Evolutionary conservation across 192 early-diverging fungal species (phyloP), one percentile per base, ranked within the genome.

Genomic region (Rhizophagus sp.): DNA sequence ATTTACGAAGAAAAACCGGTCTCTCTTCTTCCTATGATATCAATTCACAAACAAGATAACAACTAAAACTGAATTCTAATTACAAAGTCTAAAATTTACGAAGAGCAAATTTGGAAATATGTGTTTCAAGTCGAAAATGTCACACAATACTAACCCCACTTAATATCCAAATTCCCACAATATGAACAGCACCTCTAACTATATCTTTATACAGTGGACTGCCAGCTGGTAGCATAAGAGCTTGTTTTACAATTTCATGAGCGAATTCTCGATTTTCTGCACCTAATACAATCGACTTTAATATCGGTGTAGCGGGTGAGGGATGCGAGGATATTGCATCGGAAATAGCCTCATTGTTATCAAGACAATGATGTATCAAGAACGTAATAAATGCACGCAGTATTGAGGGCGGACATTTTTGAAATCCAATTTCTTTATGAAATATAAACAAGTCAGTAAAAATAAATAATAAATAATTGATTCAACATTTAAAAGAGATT

Each of bases 161-260:
- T 12, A 92, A 80, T 63, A 87, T 87, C 93, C 93, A 95, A 2
- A 87, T 86, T 7, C 91, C 87, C 7, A 95, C 73, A 39, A 95
- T 88, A 71, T 88, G 91, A 57, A 94, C 80, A 11, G 91, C 91
- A 24, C 90, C 88, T 11, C 91, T 82, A 0, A 87, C 87, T 47
- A 94, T 90, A 57, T 94, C 91, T 83, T 88, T 87, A 79, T 92
- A 90, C 33, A 87, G 75, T 0, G 82, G 76, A 62, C 87, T 88
- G 24, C 81, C 85, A 66, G 82, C 85, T 10, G 94, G 94, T 19
- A 93, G 36, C 57, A 91, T 75, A n/a, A 96, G 78, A 6, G 88
- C 84, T 81, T 96, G 95, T 64, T 91, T 82, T 3, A 96, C 73
- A 62, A 93, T 85, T 79, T 96, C 95, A 80, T 96, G 94, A 25